phyloP scores from a whole-genome alignment of 805 yeast species.

The Teunomyces barrocoloradensis region DNA sequence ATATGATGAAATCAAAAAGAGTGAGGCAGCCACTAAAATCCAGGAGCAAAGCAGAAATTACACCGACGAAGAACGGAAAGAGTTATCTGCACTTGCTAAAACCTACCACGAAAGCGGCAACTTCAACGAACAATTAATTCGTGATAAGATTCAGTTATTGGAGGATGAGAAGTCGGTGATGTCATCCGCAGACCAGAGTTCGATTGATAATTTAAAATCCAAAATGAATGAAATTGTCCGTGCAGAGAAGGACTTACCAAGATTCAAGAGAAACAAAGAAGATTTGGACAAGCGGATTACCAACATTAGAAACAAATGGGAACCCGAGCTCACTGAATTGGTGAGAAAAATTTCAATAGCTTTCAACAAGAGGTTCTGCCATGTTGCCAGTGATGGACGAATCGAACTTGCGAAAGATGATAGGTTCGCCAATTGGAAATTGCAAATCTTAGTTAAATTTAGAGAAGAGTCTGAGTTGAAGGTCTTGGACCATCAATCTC shows the following conservation, averaged over 20 bases:
- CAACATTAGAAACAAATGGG: conserved; percentile 52
- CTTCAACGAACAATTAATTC: conserved; percentile 38
- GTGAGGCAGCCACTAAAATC: conserved; percentile 38
- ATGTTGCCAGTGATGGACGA: conserved; percentile 86
- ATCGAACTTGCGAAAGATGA: conserved; percentile 57
- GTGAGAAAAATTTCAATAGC: conserved; percentile 57
- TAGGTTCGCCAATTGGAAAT: conserved; percentile 70
- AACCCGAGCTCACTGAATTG: conserved; percentile 53
- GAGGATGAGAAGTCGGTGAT: conserved; percentile 45
- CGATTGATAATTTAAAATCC: conserved; percentile 38
- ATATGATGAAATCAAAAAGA: conserved; percentile 38
- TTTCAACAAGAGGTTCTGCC: conserved; percentile 63
- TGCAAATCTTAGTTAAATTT: conserved; percentile 82
- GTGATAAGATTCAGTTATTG: conserved; percentile 41
- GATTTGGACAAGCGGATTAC: conserved; percentile 35
- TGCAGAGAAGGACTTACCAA: conserved; percentile 41
- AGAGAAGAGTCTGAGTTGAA: conserved; percentile 72
- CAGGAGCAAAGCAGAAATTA: conserved; percentile 34
- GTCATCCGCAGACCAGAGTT: conserved; percentile 36
- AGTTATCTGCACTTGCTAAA: conserved; percentile 39
- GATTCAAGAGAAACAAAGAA: conserved; percentile 19
- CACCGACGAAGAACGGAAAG: conserved; percentile 36
- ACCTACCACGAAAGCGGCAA: conserved; percentile 30
- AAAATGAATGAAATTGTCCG: conserved; percentile 32
- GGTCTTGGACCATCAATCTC: conserved; percentile 78